Evolutionary conservation across 768 basidiomycete genomes (phyloP).

Genomic region (Mycena indigotica): DNA sequence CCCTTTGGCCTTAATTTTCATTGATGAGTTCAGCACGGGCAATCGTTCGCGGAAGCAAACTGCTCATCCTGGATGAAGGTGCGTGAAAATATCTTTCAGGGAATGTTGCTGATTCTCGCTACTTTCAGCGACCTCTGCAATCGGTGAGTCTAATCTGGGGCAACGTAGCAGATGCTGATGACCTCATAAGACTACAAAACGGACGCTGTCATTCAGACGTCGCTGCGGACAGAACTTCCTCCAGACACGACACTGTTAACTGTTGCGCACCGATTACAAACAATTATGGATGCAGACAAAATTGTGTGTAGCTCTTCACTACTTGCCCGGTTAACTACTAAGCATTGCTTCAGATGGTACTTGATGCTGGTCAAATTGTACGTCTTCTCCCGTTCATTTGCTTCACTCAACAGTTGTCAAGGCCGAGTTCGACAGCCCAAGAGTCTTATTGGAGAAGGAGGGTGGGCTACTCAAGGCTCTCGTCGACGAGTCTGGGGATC

Average conservation of each 20-base stretch:
- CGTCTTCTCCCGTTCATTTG: background rate
- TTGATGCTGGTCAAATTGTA: conserved; percentile 16
- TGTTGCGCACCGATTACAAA: conserved; percentile 15
- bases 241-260: conserved; percentile 9
- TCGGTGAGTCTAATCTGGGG: conserved; percentile 1
- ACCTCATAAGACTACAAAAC: conserved; percentile 31
- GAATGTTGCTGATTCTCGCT: background rate
- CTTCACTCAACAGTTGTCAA: conserved; percentile 5
- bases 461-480: conserved; percentile 51
- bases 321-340: conserved; percentile 8
- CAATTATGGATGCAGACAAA: conserved; percentile 11
- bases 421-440: conserved; percentile 58
- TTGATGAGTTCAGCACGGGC: background rate
- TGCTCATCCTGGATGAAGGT: conserved; percentile 25
- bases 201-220: conserved; percentile 44
- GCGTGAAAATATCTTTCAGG: background rate
- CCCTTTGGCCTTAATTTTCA: background rate
- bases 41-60: conserved; percentile 21
- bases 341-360: conserved; percentile 10
- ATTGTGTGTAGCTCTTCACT: conserved; percentile 1
- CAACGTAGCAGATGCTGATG: background rate
- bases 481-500: conserved; percentile 61
- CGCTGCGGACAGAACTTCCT: conserved; percentile 28
- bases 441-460: conserved; percentile 52
- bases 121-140: conserved; percentile 16